Percentiles rank a stretch among this genome's conserved stretches.
phyloP scores from a whole-genome alignment of 768 basidiomycete species.

The Amanita subjunquillea region DNA sequence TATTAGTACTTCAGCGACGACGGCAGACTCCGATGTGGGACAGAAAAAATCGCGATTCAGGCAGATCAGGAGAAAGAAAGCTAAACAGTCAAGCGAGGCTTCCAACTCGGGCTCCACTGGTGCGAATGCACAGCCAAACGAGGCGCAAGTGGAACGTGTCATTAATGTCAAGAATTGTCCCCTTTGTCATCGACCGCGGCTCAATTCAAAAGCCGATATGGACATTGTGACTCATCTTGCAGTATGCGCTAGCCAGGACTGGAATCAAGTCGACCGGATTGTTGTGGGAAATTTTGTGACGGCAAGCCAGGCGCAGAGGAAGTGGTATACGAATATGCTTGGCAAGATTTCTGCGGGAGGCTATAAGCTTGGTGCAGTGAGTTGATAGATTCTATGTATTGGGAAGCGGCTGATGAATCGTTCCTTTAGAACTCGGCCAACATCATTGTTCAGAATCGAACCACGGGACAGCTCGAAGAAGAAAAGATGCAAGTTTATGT shows the following conservation, averaged over 20 bases:
- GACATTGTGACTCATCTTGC: constrained; percentile 98
- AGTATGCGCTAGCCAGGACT: constrained; percentile 89
- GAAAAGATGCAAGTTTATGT: constrained; percentile 98
- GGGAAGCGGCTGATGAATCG: neutral
- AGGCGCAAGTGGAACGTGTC: constrained; percentile 60
- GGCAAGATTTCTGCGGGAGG: constrained; percentile 78
- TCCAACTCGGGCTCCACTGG: neutral
- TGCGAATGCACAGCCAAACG: constrained; percentile 10
- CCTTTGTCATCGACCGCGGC: constrained; percentile 78
- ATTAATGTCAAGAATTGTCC: constrained; percentile 96
- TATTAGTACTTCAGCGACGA: neutral
- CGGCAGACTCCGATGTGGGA: neutral
- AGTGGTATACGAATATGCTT: constrained; percentile 91
- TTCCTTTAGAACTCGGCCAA: constrained; percentile 83
- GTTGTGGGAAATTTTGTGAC: constrained; percentile 94
- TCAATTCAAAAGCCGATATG: constrained; percentile 81
- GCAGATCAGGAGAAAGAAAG: constrained; percentile 12
- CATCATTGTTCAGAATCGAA: constrained; percentile 92
- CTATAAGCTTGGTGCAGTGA: constrained; percentile 81
- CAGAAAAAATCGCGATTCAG: constrained; percentile 14
- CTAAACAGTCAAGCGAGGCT: neutral
- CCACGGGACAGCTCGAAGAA: constrained; percentile 87
- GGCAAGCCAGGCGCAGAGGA: constrained; percentile 88
- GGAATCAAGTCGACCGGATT: constrained; percentile 81
- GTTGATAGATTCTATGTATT: constrained; percentile 6